phyloP scores from a whole-genome alignment of 805 yeast species.

The Kluyveromyces aestuarii region DNA sequence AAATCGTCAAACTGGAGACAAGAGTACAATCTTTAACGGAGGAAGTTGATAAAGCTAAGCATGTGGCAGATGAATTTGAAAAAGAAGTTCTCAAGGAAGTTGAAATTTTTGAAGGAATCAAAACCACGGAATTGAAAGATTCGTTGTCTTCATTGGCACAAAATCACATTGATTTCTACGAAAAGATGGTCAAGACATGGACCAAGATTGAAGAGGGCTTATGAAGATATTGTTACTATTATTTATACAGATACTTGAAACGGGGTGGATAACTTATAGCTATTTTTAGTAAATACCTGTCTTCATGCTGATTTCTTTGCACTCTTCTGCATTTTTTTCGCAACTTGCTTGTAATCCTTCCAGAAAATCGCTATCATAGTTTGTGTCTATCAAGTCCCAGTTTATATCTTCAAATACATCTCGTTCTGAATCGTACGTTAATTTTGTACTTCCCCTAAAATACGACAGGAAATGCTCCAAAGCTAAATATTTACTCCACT shows the following conservation, averaged over 20 bases:
- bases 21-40: slow-evolving; percentile 40
- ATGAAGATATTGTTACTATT: slow-evolving; percentile 3
- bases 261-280: neutral
- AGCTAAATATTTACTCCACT: slow-evolving; percentile 45
- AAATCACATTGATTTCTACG: slow-evolving; percentile 65
- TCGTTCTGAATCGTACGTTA: slow-evolving; percentile 8
- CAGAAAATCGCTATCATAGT: slow-evolving; percentile 9
- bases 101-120: slow-evolving; percentile 66
- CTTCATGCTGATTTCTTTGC: neutral
- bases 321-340: neutral
- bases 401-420: slow-evolving; percentile 15
- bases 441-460: slow-evolving; percentile 12
- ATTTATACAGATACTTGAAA: neutral
- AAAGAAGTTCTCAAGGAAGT: slow-evolving; percentile 49
- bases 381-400: slow-evolving; percentile 20
- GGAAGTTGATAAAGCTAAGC: slow-evolving; percentile 44
- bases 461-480: slow-evolving; percentile 37
- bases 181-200: slow-evolving; percentile 64
- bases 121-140: slow-evolving; percentile 64
- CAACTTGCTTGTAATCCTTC: neutral
- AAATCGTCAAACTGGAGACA: slow-evolving; percentile 40
- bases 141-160: slow-evolving; percentile 68
- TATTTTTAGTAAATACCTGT: slow-evolving; percentile 2
- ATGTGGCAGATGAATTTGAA: slow-evolving; percentile 44
- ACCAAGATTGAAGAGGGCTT: slow-evolving; percentile 39